Evolutionary conservation across 352 stramenopile species (phyloP), one percentile per base, ranked within the genome.

Genomic region (Albugo candida): DNA sequence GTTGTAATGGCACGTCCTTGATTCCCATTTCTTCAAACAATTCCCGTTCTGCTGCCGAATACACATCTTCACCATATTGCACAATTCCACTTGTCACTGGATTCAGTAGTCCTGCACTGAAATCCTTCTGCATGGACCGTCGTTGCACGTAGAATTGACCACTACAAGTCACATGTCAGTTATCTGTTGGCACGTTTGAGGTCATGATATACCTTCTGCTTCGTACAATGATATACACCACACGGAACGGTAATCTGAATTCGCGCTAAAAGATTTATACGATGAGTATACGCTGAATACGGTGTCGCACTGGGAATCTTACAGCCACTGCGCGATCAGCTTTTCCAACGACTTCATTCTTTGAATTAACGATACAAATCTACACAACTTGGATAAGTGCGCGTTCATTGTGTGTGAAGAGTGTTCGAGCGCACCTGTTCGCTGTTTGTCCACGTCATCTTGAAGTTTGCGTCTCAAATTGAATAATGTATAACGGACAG

Each of bases 81-180:
- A 91, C 74, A 24, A 89, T 79, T 12, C 81, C 81, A 12, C 81
- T 79, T 1, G 79, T 66, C 68, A 87, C 81, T 6, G 77, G 72
- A 46, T 93, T 79, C 27, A 89, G 63, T 47, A 79, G 80, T 0
- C 79, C 79, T 0, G 81, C 74, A 49, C 81, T 92, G 47, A 91
- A 92, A 54, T 93, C 81, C 60, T 93, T 92, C 56, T 81, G 78
- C 63, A 82, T 76, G 27, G 76, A 91, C 41, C 81, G 74, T 0
- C 71, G 67, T 53, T 93, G 81, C 37, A 93, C 79, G 49, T 81
- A 70, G 39, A 79, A 92, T 40, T 83, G 64, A 39, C 74, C 78
- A 41, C 77, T 89, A 42, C 0, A 47, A n/a, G n/a, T n/a, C 24
- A 46, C 10, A 17, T 8, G 24, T 31, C 8, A 31, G 24, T 8